phyloP scores from a whole-genome alignment of 805 yeast species.

The Torulaspora franciscae region DNA sequence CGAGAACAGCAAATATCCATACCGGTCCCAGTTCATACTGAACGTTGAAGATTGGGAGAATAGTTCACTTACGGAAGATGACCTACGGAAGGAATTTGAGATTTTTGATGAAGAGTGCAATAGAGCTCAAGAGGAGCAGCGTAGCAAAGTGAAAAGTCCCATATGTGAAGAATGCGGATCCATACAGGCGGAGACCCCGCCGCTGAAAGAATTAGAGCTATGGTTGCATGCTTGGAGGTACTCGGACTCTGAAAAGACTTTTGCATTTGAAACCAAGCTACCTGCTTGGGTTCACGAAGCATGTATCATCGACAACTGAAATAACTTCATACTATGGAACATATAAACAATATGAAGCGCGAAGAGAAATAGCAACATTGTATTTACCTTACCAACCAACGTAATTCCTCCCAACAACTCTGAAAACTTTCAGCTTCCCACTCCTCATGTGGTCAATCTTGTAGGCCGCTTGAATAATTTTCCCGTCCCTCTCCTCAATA shows the following conservation, averaged over 20 bases:
- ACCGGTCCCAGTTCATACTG: conserved; percentile 23
- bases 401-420: conserved; percentile 68
- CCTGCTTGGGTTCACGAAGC: conserved; percentile 46
- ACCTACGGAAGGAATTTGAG: conserved; percentile 15
- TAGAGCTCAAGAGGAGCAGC: conserved; percentile 36
- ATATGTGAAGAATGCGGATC: conserved; percentile 29
- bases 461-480: conserved; percentile 56
- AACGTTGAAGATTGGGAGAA: conserved; percentile 20
- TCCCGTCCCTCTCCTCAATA: conserved; percentile 52
- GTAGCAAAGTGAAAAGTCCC: conserved; percentile 6
- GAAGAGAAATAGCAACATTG: no score
- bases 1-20: conserved; percentile 21
- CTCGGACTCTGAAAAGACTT: conserved; percentile 25
- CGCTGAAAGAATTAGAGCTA: conserved; percentile 27
- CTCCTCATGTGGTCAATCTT: conserved; percentile 66
- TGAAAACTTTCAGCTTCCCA: conserved; percentile 76
- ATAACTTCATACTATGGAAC: not conserved
- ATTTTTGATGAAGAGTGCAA: conserved; percentile 27
- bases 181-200: conserved; percentile 24
- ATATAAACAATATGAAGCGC: not conserved
- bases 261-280: conserved; percentile 40
- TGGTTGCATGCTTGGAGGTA: conserved; percentile 39
- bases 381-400: conserved; percentile 56
- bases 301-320: not conserved
- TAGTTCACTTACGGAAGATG: conserved; percentile 6